Base-by-base conservation (phyloP, 345 rosid species). In the Iberis pinnata region DNA sequence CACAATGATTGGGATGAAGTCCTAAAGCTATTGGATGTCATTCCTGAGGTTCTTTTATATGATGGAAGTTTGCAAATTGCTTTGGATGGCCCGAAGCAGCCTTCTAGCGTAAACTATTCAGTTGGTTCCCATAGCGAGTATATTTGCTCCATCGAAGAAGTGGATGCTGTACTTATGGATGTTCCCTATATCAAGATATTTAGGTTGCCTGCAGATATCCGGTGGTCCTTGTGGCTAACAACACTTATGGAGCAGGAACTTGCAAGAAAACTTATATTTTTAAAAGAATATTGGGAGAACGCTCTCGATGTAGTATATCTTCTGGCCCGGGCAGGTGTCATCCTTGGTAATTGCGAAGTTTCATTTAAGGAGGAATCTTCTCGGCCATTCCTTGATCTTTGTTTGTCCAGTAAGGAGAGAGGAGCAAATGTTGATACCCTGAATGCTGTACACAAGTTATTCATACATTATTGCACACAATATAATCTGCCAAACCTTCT, bases 1-100 rank as follows among this genome's bases (percentile, higher is more conserved):
- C 98, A 81, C 67, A 85, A 84, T 81, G 88, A 92, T 61, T 85
- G 88, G 96, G 88, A 80, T 60, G 98, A 92, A 74, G 86, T 88
- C 61, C 75, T 64, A 20, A 84, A 82, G 73, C 76, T 88, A 49
- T 63, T 92, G 74, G 86, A 83, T 54, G 56, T 81, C 58, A 67
- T 92, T 61, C 96, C 98, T 65, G 49, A 74, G 49, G 77, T 86
- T 51, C 70, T 73, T 47, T 62, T 88, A 66, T 73, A 74, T 33
- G 77, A 75, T 63, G 95, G 93, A 72, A 85, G 71, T 65, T 81
- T 92, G 49, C 93, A 80, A 65, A 77, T 92, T 55, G 70, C 79
- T 65, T 73, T 83, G 78, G 89, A 84, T 73, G 75, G 67, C 64
- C 58, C 65, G 39, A 80, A 73, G 60, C 76, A 75, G 67, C 49